Percentiles rank a stretch among this genome's conserved stretches.
Evolutionary conservation across 441 rosid genomes (phyloP).

Genomic region (Dalechampia spathulata): DNA sequence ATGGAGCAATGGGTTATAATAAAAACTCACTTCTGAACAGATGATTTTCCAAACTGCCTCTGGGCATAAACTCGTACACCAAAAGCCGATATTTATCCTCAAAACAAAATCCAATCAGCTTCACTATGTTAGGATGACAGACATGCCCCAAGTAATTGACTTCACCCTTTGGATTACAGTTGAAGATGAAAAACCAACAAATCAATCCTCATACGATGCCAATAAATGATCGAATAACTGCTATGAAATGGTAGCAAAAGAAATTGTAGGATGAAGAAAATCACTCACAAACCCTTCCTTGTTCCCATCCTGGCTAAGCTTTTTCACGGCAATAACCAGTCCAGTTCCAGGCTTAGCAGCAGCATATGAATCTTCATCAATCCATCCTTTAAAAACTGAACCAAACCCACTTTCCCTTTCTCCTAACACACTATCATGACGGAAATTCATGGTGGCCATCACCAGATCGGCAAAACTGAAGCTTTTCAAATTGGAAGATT

Average conservation of each 20-base stretch:
- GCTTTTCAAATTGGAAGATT: slow-evolving; percentile 61
- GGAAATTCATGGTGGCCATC: slow-evolving; percentile 74
- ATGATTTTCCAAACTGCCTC: slow-evolving; percentile 94
- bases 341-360: slow-evolving; percentile 89
- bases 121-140: slow-evolving; percentile 72
- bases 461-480: slow-evolving; percentile 60
- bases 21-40: slow-evolving; percentile 64
- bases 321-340: slow-evolving; percentile 74
- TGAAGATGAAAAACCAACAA: background rate
- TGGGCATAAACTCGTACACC: slow-evolving; percentile 88
- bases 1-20: slow-evolving; percentile 2
- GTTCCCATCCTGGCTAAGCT: slow-evolving; percentile 75
- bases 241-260: background rate
- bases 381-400: slow-evolving; percentile 91
- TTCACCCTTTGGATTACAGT: slow-evolving; percentile 41
- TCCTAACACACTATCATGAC: slow-evolving; percentile 80
- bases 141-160: slow-evolving; percentile 83
- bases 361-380: slow-evolving; percentile 54
- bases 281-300: slow-evolving; percentile 88
- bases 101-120: slow-evolving; percentile 74
- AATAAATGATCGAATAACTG: no score
- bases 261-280: background rate
- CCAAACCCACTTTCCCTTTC: slow-evolving; percentile 99
- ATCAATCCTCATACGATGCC: no score
- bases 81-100: slow-evolving; percentile 85